Evolutionary conservation across 345 rosid species (phyloP).

Genomic region (Diplotaxis tenuifolia): DNA sequence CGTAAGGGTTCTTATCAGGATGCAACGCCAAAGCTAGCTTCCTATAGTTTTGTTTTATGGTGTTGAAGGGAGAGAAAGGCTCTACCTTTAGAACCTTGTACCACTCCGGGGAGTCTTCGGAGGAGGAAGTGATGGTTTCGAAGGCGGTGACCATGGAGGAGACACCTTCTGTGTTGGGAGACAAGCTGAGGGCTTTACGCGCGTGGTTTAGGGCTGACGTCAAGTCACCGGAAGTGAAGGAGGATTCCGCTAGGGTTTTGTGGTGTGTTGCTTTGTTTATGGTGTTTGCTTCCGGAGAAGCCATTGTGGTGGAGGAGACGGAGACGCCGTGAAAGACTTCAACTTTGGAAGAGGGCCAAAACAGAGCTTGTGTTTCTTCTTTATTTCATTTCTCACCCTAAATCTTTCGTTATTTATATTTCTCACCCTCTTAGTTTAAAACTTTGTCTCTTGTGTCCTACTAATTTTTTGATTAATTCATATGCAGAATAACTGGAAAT

Average conservation of each 20-base stretch:
- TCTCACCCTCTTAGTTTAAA: background rate
- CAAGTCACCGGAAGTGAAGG: constrained; percentile 48
- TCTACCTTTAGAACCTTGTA: constrained; percentile 80
- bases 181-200: constrained; percentile 58
- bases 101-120: constrained; percentile 55
- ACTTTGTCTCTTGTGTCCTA: background rate
- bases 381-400: constrained; percentile 1
- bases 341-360: constrained; percentile 8
- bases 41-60: constrained; percentile 69
- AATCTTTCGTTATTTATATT: background rate
- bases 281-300: constrained; percentile 25
- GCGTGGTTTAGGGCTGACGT: constrained; percentile 62
- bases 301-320: constrained; percentile 21
- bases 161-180: constrained; percentile 55
- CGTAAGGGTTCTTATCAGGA: constrained; percentile 70
- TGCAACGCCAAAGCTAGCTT: constrained; percentile 66
- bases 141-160: constrained; percentile 67
- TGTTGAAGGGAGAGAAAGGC: constrained; percentile 68
- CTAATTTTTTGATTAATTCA: background rate
- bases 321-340: constrained; percentile 1
- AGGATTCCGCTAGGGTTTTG: constrained; percentile 53
- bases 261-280: constrained; percentile 54
- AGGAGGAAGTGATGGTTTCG: constrained; percentile 49
- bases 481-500: background rate
- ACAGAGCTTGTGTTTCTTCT: constrained; percentile 6